These are phyloP conservation scores for Coleophoma eucalyptorum DNA, from an alignment of 2,329 filamentous ascomycete genomes.

Conservation along the genomic window DNA sequence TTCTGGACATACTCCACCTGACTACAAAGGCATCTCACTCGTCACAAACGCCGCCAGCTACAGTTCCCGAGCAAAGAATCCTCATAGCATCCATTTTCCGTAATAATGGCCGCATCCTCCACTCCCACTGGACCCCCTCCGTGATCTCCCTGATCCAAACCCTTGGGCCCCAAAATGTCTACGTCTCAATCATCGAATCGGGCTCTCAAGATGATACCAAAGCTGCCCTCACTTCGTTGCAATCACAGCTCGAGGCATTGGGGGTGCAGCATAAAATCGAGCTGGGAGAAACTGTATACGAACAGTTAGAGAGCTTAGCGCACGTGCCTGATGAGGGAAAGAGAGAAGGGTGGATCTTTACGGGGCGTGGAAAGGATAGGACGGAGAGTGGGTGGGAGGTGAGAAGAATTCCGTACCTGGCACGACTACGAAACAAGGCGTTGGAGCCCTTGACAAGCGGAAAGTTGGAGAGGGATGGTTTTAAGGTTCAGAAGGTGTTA, in stretches of 20 bases:
- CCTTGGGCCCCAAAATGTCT: conserved; percentile 61
- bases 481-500: conserved; percentile 47
- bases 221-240: conserved; percentile 52
- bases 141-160: conserved; percentile 51
- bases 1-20: too few species aligned
- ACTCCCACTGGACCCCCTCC: conserved; percentile 57
- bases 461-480: conserved; percentile 17
- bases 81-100: conserved; percentile 68
- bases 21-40: too few species aligned
- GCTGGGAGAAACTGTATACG: conserved; percentile 50
- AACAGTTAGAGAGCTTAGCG: conserved; percentile 41
- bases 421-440: conserved; percentile 58
- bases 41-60: too few species aligned
- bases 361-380: conserved; percentile 37
- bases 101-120: conserved; percentile 58
- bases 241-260: conserved; percentile 44
- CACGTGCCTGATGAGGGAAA: conserved; percentile 14
- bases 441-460: conserved; percentile 32
- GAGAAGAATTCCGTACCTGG: conserved; percentile 66
- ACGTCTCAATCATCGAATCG: conserved; percentile 63
- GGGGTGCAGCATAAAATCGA: conserved; percentile 51
- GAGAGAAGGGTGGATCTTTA: conserved; percentile 56
- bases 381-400: conserved; percentile 38
- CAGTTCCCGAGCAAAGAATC: conserved; percentile 28
- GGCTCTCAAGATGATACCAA: conserved; percentile 70